Conservation (phyloP, 192 early-diverging fungal species). For the Linnemannia hyalina region DNA sequence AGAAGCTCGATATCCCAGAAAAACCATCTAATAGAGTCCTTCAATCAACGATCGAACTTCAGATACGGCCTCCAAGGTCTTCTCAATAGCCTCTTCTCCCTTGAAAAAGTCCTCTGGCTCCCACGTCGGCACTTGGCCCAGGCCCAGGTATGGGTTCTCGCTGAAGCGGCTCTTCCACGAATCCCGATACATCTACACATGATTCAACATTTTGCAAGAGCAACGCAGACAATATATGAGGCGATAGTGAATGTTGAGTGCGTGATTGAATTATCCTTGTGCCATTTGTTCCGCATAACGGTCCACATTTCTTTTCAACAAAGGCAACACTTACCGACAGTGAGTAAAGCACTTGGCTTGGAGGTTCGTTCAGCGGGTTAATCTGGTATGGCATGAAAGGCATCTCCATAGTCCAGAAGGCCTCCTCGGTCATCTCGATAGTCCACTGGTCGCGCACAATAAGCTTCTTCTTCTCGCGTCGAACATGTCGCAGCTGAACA, state of each 20-base stretch:
- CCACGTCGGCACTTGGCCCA: slow-evolving; percentile 36
- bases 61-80: slow-evolving; percentile 24
- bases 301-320: background rate
- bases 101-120: slow-evolving; percentile 36
- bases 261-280: background rate
- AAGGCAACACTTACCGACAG: slow-evolving; percentile 27
- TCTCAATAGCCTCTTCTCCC: slow-evolving; percentile 24
- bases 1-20: background rate
- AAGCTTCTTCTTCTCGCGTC: slow-evolving; percentile 27
- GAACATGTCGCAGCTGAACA: slow-evolving; percentile 23
- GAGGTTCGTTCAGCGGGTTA: background rate
- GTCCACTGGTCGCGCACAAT: slow-evolving; percentile 26
- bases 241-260: background rate
- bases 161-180: slow-evolving; percentile 34
- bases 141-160: slow-evolving; percentile 43
- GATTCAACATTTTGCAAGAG: background rate
- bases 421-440: slow-evolving; percentile 25
- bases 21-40: background rate
- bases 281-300: background rate
- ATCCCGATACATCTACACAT: slow-evolving; percentile 37
- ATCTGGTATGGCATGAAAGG: slow-evolving; percentile 19
- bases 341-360: slow-evolving; percentile 22
- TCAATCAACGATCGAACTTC: slow-evolving; percentile 16
- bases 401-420: slow-evolving; percentile 26
- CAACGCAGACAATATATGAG: background rate